Evolutionary conservation across 2,329 filamentous ascomycete species (phyloP), one percentile per base, ranked within the genome.

Genomic region (Domatiomyces globalis): DNA sequence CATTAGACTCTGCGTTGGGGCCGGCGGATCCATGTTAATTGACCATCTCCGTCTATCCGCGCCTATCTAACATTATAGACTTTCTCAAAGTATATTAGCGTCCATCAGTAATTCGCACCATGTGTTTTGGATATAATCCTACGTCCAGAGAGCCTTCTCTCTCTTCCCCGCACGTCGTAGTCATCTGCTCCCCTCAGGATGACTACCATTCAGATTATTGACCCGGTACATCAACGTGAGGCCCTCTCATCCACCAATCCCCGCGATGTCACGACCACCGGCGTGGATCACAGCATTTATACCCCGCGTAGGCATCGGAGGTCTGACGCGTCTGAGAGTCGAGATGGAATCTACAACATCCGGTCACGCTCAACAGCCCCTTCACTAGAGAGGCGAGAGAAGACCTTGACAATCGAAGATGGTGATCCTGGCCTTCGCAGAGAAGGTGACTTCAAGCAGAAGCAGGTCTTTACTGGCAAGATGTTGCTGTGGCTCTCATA

Each of bases 401-500:
- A 43, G 22, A 19, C 42, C 10, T 10, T 29, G 43, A 54, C 19
- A 19, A 39, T 50, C 27, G 43, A 27, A 9, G 59, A 61, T 46
- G 58, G 59, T 6, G 56, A 60, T 48, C 54, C 59, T 17, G 59
- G 58, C 2, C 29, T 61, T 27, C 56, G 51, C 18, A 49, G 52
- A 44, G 51, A 55, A 43, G 55, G 51, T 27, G 59, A 61, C 50
- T 58, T 55, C 51, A 59, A 55, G 50, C 43, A 54, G 45, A 53
- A 46, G 29, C 58, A 61, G 55, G 50, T 58, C 5, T 69, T 68
- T 58, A 59, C 54, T 20, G 63, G 62, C 33, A 58, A 53, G 51
- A 56, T 50, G 48, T 49, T 60, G 10, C 49, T 58, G 18, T 58
- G 70, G 66, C 68, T 76, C 12, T 71, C 75, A 6, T 79, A 78